Evolutionary conservation across 106 monocot genomes (phyloP), one percentile per base, ranked within the genome.

Genomic region (Dioscorea dumetorum): DNA sequence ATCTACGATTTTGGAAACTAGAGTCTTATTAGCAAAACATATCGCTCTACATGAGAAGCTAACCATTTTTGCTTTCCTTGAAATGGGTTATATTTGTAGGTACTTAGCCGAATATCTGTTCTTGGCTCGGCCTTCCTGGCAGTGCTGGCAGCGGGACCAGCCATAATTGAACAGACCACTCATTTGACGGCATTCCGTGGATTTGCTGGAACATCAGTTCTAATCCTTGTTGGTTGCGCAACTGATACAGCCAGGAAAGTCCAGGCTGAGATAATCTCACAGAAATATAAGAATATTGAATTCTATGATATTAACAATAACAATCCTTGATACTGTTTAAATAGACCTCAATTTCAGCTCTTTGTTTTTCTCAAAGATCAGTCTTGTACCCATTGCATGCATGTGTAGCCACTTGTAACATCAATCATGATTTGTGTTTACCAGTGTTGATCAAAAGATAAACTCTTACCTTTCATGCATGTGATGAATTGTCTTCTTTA

Each of bases 201-300:
- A 58, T 99, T 93, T 60, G 90, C 99, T 21, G 93, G 99, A 10
- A 99, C 97, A 15, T 99, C 97, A 22, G 67, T 99, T 68, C 89
- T 99, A 63, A 99, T 99, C 63, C 89, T 99, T 32, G 97, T 99
- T 33, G 97, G 93, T 0, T 99, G 97, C 67, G 97, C 97, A 22
- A 93, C 97, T 41, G 97, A 99, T 76, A 99, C 93, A 1, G 97
- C 97, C 3, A 77, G 92, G 56, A 99, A 99, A 81, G 93, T 99
- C 32, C 92, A 93, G 50, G 97, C 97, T 28, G 97, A 99, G 74
- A 93, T 99, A 48, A 93, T 99, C 64, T 99, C 90, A 0, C 97
- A 93, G 66, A 99, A 99, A 63, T 99, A 93, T 70, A 99, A 93
- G 77, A 93, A 99, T 58, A 99, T 99, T 5, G 93, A 99, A 73